Conservation (phyloP, 306 rosid genomes). For the Mimosa bimucronata region DNA sequence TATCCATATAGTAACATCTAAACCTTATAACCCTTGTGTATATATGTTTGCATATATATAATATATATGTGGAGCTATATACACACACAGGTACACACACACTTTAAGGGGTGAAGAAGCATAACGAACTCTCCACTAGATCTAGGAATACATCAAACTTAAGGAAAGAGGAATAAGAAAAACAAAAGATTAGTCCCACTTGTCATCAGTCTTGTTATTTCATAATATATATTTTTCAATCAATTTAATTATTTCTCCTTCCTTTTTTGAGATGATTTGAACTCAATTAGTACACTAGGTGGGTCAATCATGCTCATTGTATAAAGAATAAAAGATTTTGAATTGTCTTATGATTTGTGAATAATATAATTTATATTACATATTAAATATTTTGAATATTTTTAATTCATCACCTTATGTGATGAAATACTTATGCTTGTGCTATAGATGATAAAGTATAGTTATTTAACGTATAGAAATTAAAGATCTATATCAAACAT, state of each 20-base stretch:
- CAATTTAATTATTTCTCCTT: neutral
- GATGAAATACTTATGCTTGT: too few relatives aligned
- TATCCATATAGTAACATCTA: neutral
- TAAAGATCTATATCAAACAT: neutral
- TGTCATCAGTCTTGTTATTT: neutral
- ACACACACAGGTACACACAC: neutral
- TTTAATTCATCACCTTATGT: neutral
- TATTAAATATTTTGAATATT: neutral
- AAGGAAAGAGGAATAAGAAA: neutral
- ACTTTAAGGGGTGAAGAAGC: neutral
- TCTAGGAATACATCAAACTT: slow-evolving; percentile 7
- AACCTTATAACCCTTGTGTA: neutral
- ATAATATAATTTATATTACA: neutral
- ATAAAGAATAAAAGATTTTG: neutral
- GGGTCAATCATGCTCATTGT: neutral
- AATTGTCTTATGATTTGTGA: neutral
- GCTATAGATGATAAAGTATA: too few relatives aligned
- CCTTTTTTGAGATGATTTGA: neutral
- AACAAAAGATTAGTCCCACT: neutral
- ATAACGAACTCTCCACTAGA: slow-evolving; percentile 23
- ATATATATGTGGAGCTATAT: neutral
- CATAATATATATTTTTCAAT: neutral
- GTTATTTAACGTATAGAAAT: too few relatives aligned
- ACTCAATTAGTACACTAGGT: neutral
- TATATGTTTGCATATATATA: neutral